Conservation (phyloP, 75 land plant species). For the Adiantum capillusveneris region DNA sequence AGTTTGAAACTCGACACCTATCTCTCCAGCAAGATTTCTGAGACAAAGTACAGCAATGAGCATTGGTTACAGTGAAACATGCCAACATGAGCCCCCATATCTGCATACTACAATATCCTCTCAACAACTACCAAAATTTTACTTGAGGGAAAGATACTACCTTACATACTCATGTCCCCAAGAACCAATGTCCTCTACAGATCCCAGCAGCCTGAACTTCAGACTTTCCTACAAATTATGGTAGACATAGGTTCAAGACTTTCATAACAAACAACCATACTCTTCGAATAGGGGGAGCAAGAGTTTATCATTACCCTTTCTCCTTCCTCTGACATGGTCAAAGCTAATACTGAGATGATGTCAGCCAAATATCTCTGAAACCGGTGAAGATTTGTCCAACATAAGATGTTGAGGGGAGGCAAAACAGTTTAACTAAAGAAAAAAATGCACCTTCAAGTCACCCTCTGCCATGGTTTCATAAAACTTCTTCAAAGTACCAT, state of each 20-base stretch:
- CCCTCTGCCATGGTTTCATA: constrained; percentile 75
- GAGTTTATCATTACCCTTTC: constrained; percentile 53
- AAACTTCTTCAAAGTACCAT: constrained; percentile 62
- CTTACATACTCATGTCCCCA: constrained; percentile 99
- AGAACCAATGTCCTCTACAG: constrained; percentile 94
- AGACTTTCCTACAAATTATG: constrained; percentile 66
- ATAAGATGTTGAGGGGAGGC: background rate
- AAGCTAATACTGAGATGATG: constrained; percentile 87
- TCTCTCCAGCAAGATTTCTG: constrained; percentile 99
- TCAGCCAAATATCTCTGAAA: constrained; percentile 85
- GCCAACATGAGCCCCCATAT: too few species aligned
- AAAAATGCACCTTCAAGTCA: constrained; percentile 55
- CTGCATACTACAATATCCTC: too few species aligned
- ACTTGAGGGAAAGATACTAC: too few species aligned
- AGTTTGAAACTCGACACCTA: constrained; percentile 72
- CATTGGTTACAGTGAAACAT: too few species aligned
- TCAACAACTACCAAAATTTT: too few species aligned
- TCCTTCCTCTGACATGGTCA: constrained; percentile 97
- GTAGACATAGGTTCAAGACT: background rate
- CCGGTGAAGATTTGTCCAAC: constrained; percentile 1
- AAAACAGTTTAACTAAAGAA: constrained; percentile 3
- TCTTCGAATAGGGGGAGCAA: too few species aligned
- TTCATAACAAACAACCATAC: background rate
- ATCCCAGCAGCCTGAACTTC: constrained; percentile 80
- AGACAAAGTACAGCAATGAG: background rate